phyloP scores from a whole-genome alignment of 2,329 filamentous ascomycete species.

The Penicillium sp. region DNA sequence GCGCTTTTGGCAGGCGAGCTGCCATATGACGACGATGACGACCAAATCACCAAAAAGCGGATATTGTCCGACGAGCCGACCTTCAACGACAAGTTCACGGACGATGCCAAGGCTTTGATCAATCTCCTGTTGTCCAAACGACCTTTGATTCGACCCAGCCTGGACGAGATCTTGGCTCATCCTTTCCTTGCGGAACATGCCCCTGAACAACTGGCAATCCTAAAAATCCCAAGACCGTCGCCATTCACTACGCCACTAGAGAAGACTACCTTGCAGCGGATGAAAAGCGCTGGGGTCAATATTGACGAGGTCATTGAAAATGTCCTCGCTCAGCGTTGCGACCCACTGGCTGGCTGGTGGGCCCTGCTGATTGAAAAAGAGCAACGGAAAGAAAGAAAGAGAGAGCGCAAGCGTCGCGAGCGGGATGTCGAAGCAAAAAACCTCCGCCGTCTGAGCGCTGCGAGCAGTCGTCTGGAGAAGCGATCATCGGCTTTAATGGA shows the following conservation, averaged over 20 bases:
- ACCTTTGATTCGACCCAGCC: conserved; percentile 74
- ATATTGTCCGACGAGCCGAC: conserved; percentile 84
- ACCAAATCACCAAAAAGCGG: conserved; percentile 77
- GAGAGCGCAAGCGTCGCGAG: conserved; percentile 81
- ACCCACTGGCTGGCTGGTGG: conserved; percentile 94
- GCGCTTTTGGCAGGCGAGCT: conserved; percentile 77
- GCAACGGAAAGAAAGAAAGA: conserved; percentile 75
- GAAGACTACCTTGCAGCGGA: conserved; percentile 85
- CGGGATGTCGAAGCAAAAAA: conserved; percentile 78
- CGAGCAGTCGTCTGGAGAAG: conserved; percentile 81
- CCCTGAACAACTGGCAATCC: conserved; percentile 81
- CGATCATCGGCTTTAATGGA: conserved; percentile 74
- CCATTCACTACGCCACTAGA: conserved; percentile 85
- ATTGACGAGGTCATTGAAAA: conserved; percentile 94
- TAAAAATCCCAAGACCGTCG: conserved; percentile 75
- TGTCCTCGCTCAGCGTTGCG: conserved; percentile 84
- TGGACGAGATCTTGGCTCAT: conserved; percentile 83
- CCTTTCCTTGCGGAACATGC: conserved; percentile 87
- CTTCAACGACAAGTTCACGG: conserved; percentile 76
- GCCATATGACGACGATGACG: conserved; percentile 95
- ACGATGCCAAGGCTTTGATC: conserved; percentile 74
- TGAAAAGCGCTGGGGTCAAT: conserved; percentile 90
- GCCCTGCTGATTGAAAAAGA: conserved; percentile 91
- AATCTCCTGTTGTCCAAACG: conserved; percentile 84
- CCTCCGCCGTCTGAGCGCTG: conserved; percentile 78